Evolutionary conservation across 768 basidiomycete species (phyloP).

Genomic region (Aureoboletus auriporus): DNA sequence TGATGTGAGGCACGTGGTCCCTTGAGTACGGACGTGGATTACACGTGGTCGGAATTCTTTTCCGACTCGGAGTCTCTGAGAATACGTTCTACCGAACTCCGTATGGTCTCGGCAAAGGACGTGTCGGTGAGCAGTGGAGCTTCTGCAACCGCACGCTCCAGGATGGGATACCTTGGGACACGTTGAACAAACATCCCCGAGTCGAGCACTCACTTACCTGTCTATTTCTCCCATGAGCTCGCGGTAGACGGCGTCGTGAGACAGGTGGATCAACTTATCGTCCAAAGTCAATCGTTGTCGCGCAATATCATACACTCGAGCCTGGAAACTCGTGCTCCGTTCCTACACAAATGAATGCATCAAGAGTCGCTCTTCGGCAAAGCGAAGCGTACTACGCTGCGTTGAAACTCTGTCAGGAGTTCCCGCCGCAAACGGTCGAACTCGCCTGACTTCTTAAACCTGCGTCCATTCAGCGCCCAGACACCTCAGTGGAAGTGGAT

Average conservation of each 20-base stretch:
- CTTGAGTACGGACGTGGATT: not conserved
- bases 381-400: slow-evolving; percentile 38
- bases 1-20: not conserved
- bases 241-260: slow-evolving; percentile 49
- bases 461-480: slow-evolving; percentile 22
- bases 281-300: slow-evolving; percentile 52
- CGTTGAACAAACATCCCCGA: not conserved
- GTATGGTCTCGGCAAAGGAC: slow-evolving; percentile 42
- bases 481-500: not conserved
- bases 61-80: slow-evolving; percentile 33
- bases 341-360: not conserved
- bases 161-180: slow-evolving; percentile 52
- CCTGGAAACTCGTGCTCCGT: slow-evolving; percentile 48
- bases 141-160: slow-evolving; percentile 58
- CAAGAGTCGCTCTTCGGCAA: too few relatives aligned
- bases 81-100: slow-evolving; percentile 41
- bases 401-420: slow-evolving; percentile 57
- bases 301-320: slow-evolving; percentile 59
- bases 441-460: slow-evolving; percentile 79
- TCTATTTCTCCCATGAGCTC: slow-evolving; percentile 73
- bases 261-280: slow-evolving; percentile 46
- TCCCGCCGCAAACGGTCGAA: slow-evolving; percentile 70
- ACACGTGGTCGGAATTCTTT: not conserved
- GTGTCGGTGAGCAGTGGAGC: slow-evolving; percentile 46
- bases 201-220: slow-evolving; percentile 37